A percentile compares a stretch with the other conserved stretches of the same genome.
phyloP scores from a whole-genome alignment of 306 rosid genomes.

The Glycyrrhiza uralensis region DNA sequence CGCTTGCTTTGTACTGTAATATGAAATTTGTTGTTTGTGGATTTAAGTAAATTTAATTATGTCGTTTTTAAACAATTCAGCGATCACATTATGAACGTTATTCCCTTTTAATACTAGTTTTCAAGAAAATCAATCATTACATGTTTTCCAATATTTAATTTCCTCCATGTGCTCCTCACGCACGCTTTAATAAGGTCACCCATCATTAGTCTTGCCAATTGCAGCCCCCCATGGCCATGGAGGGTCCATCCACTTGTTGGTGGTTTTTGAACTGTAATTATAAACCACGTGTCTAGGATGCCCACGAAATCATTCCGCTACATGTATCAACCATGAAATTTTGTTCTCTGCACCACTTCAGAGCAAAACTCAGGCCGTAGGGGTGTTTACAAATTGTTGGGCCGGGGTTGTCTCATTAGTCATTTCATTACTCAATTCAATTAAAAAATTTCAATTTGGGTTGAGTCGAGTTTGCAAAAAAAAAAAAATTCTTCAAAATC shows the following conservation, averaged over 20 bases:
- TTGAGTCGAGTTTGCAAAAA: no score
- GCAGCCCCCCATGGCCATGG: not conserved
- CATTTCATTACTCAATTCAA: no score
- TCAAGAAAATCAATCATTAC: conserved; percentile 33
- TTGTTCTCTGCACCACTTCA: no score
- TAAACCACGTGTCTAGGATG: conserved; percentile 3
- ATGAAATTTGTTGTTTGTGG: not conserved
- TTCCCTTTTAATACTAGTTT: conserved; percentile 17
- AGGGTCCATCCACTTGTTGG: conserved; percentile 27
- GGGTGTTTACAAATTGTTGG: no score
- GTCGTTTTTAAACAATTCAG: conserved; percentile 17
- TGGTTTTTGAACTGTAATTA: conserved; percentile 22
- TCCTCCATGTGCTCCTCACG: not conserved
- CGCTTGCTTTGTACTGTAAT: not conserved
- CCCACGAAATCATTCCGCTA: not conserved
- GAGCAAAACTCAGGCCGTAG: no score
- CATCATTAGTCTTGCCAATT: conserved; percentile 20
- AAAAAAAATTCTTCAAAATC: no score
- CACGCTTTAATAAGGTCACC: conserved; percentile 11
- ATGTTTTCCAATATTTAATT: conserved; percentile 16
- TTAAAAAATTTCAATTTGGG: no score
- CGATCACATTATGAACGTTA: conserved; percentile 20
- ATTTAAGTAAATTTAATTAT: not conserved
- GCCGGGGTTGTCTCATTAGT: no score
- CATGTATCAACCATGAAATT: not conserved